These are phyloP conservation scores for Pythium aquatile DNA, from an alignment of 352 stramenopile species.

Conservation along the genomic window DNA sequence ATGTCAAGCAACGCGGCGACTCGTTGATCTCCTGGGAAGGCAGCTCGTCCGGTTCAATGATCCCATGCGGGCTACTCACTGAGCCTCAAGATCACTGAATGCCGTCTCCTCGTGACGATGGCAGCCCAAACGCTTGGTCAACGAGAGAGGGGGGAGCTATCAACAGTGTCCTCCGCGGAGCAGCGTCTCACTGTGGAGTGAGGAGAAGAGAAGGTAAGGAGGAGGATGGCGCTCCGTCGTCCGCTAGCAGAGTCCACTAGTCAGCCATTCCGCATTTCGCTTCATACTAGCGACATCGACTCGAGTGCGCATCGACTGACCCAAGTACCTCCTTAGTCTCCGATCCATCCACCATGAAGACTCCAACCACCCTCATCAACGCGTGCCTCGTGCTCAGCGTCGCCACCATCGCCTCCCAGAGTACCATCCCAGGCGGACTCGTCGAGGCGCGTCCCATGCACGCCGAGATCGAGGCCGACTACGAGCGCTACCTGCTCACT, in stretches of 20 bases:
- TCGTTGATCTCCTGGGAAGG: background rate
- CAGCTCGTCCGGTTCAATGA: background rate
- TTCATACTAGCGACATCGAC: background rate
- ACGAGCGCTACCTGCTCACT: constrained; percentile 43
- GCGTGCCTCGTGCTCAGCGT: constrained; percentile 4
- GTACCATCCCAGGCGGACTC: background rate
- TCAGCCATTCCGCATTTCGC: background rate
- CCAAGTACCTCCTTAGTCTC: no score
- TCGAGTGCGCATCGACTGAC: background rate
- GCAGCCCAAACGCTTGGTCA: no score
- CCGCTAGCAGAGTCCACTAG: no score
- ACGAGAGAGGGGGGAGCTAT: background rate
- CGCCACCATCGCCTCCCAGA: constrained; percentile 1
- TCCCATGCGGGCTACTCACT: no score
- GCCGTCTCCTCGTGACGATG: background rate
- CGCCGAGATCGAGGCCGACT: constrained; percentile 34
- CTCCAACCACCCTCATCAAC: constrained; percentile 5
- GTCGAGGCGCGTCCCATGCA: constrained; percentile 43
- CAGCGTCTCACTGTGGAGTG: background rate
- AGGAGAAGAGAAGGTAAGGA: background rate
- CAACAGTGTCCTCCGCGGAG: background rate
- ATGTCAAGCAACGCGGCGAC: background rate
- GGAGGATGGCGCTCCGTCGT: background rate
- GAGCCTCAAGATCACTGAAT: no score
- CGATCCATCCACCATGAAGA: constrained; percentile 1